These are phyloP conservation scores for Aspergillus kassunensis DNA, from an alignment of 495 filamentous ascomycete species.

Conservation along the genomic window DNA sequence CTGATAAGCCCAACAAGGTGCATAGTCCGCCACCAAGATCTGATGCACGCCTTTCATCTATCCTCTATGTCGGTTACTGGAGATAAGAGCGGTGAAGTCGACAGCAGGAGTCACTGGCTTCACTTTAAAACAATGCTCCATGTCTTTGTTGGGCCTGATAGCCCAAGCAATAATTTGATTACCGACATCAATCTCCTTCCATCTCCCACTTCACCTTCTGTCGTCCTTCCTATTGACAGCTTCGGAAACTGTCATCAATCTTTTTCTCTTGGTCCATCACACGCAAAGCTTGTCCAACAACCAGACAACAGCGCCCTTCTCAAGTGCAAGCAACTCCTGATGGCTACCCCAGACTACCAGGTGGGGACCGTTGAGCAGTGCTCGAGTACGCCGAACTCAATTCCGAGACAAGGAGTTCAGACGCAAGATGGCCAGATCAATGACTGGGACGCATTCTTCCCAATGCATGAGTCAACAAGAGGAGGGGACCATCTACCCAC, in stretches of 20 bases:
- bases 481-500: not conserved
- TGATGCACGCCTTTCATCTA: conserved; percentile 4
- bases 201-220: not conserved
- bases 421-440: not conserved
- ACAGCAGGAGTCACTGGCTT: conserved; percentile 3
- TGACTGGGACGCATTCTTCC: conserved; percentile 5
- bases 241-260: not conserved
- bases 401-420: conserved; percentile 1
- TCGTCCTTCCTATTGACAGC: not conserved
- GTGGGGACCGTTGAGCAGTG: not conserved
- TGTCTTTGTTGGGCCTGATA: conserved; percentile 10
- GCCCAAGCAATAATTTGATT: not conserved
- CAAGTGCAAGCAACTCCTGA: conserved; percentile 1
- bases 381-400: conserved; percentile 2
- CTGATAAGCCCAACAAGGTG: conserved; percentile 17
- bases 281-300: not conserved
- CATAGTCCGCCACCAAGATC: conserved; percentile 12
- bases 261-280: not conserved
- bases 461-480: conserved; percentile 1
- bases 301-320: not conserved
- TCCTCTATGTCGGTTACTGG: not conserved
- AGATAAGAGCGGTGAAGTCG: conserved; percentile 21
- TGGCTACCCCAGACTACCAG: not conserved
- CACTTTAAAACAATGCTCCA: conserved; percentile 20
- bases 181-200: conserved; percentile 5